Conservation (phyloP, 108 stramenopile species). For the Parietichytrium sp. region DNA sequence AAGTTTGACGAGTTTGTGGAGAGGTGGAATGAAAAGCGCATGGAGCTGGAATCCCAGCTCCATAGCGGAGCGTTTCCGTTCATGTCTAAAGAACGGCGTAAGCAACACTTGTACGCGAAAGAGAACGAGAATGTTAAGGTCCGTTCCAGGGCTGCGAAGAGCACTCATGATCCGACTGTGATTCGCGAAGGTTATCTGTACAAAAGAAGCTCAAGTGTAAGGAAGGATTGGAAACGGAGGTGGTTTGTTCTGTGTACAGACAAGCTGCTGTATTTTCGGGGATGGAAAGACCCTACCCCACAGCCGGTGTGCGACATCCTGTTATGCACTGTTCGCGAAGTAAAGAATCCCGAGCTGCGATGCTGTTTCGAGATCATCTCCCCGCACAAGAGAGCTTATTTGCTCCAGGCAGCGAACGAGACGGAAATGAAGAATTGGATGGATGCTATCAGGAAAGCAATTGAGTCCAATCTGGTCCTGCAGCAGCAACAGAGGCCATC, state of each 20-base stretch:
- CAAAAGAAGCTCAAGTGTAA: not conserved
- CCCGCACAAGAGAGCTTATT: not conserved
- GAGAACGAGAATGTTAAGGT: constrained; percentile 17
- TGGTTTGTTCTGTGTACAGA: constrained; percentile 37
- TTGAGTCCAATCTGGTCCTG: not conserved
- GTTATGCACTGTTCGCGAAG: not conserved
- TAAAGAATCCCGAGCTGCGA: not conserved
- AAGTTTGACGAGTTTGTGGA: constrained; percentile 20
- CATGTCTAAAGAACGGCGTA: constrained; percentile 14
- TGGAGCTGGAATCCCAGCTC: constrained; percentile 33
- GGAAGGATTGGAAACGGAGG: constrained; percentile 39
- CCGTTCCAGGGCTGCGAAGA: not conserved
- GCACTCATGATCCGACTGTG: not conserved
- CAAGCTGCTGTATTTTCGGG: constrained; percentile 38
- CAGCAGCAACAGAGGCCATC: not conserved
- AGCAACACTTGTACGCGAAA: constrained; percentile 9
- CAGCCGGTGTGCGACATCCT: constrained; percentile 25
- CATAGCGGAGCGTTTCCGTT: constrained; percentile 33
- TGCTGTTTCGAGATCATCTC: constrained; percentile 37
- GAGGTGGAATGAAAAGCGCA: constrained; percentile 29
- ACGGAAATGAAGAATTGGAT: constrained; percentile 10
- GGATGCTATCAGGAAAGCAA: not conserved
- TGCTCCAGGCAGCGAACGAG: constrained; percentile 17
- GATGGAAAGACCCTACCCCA: constrained; percentile 8
- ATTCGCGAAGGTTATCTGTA: constrained; percentile 25